Base-by-base conservation (phyloP, 2,329 filamentous ascomycete genomes). In the Sporothrix globosa region DNA sequence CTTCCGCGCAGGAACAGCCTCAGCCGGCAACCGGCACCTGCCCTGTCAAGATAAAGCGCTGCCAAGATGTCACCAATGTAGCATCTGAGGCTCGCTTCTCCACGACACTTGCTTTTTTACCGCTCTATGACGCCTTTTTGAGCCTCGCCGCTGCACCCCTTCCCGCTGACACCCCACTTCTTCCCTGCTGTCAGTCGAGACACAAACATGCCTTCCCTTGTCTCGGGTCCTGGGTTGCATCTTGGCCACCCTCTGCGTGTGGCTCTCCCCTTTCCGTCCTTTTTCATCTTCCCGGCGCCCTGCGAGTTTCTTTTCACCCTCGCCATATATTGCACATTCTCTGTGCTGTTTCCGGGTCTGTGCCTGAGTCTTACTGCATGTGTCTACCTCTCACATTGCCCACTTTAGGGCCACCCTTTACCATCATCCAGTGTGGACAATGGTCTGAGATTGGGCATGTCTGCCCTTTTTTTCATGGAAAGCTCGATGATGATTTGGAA, bases 341-440 rank as follows among this genome's bases (percentile, higher is more conserved):
- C 61, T 48, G 24, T 17, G 24, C 17, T 65, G 21, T 13, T 65
- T 48, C 44, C 24, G 46, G 41, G 61, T 65, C 61, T 50, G 61
- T 65, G 61, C 61, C 61, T 50, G 61, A 65, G 21, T 50, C 61
- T 65, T n/a, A 65, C 60, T 50, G 60, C 60, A 65, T 48, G 60
- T 65, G 41, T 30, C 44, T 65, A 41, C 60, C 44, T 48, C 41
- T 30, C 44, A 48, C 41, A 34, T 11, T 61, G 58, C 34, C 58
- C 54, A 58, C 27, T n/a, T 17, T 7, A 10, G 24, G 1, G n/a
- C 39, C 39, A 61, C 56, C n/a, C 56, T 14, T 11, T 41, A 19
- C 54, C 56, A 19, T 7, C 54, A 30, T 39, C 54, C 7, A 61
- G n/a, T 61, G 34, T 61, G 19, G n/a, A 4, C 24, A 10, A 5